Base-by-base conservation (phyloP, 1,284 basidiomycete genomes). In the Fomitiporia mediterranea region DNA sequence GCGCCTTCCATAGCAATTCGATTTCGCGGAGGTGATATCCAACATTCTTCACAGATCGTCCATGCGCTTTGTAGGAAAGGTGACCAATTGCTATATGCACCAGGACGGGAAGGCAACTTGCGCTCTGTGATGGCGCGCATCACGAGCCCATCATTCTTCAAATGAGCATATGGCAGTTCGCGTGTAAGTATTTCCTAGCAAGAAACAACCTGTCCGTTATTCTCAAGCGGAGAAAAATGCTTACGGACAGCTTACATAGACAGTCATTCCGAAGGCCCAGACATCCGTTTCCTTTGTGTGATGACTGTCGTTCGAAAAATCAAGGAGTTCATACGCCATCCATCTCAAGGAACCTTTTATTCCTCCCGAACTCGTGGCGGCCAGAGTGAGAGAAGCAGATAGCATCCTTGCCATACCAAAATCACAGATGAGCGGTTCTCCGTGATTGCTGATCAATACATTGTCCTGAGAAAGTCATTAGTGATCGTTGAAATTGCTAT, bases 331-430 rank as follows among this genome's bases (percentile, higher is more conserved):
- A 27, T n/a, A 30, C 6, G 48, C 48, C 27, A 50, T 32, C 28
- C 27, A 50, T 34, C 32, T 28, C 3, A 50, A 9, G 32, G 48
- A 32, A 15, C 48, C 48, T 7, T 34, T 34, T 6, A 34, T 6
- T 34, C 43, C 43, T 15, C 48, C 30, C 19, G 28, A 17, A 25
- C 27, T 44, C 19, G 52, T 53, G 17, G 23, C 52, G 4, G 25
- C 52, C 11, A 53, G 30, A 8, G 52, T 27, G 3, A 44, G 23
- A 2, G 52, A 44, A 28, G 52, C 23, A 25, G 34, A 23, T 17
- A 56, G 19, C 48, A 56, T 56, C 15, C 49, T 49, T 8, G 55
- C 51, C 21, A 51, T 56, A 5, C 55, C 55, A 34, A 56, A 56
- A 27, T 56, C 55, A 7, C 51, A 39, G 15, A 56, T 7, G 3